Conservation (phyloP, 192 early-diverging fungal species). For the Geosiphon pyriformis region DNA sequence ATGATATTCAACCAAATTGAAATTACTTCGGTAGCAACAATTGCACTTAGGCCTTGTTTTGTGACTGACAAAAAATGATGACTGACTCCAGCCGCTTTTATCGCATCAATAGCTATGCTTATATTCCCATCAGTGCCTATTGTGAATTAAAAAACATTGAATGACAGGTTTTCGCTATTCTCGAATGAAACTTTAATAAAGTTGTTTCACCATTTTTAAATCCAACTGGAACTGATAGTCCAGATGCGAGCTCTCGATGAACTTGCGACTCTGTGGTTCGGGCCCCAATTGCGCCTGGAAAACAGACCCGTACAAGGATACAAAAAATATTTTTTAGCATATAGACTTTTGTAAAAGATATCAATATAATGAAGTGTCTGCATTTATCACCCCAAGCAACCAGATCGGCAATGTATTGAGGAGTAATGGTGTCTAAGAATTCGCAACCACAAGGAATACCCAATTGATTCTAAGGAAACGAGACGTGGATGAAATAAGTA, state of each 20-base stretch:
- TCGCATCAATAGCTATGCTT: constrained; percentile 85
- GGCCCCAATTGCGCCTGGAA: constrained; percentile 66
- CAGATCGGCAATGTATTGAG: constrained; percentile 75
- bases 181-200: neutral
- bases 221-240: constrained; percentile 72
- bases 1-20: neutral
- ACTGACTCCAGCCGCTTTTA: constrained; percentile 72
- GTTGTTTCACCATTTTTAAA: constrained; percentile 66
- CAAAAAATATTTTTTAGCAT: too few species aligned
- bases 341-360: too few species aligned
- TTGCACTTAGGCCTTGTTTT: constrained; percentile 78
- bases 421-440: constrained; percentile 77
- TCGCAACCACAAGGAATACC: constrained; percentile 73
- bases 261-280: constrained; percentile 81
- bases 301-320: neutral
- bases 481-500: neutral
- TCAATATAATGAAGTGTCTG: neutral
- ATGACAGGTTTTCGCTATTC: neutral
- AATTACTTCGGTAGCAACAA: constrained; percentile 61
- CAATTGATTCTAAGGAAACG: constrained; percentile 46
- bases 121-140: constrained; percentile 68
- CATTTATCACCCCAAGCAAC: constrained; percentile 55
- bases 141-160: constrained; percentile 12
- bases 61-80: constrained; percentile 82
- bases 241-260: constrained; percentile 77